phyloP scores from a whole-genome alignment of 306 rosid genomes.

The Trichosanthes cucumerina region DNA sequence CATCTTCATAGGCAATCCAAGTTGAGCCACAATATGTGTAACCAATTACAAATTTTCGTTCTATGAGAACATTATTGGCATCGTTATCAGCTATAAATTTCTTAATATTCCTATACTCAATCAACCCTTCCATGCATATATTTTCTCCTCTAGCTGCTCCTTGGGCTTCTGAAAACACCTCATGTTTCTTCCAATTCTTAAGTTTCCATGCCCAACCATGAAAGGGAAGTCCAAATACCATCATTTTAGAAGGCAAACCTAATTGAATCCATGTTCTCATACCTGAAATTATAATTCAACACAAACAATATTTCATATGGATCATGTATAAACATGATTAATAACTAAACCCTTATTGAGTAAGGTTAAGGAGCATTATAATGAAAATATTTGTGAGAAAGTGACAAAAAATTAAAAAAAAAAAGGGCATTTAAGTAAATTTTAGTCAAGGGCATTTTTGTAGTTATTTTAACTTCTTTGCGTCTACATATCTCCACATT shows the following conservation, averaged over 20 bases:
- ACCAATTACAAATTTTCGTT: neutral
- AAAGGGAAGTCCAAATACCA: neutral
- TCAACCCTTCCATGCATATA: neutral
- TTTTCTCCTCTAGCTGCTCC: neutral
- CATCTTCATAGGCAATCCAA: neutral
- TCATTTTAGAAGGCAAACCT: neutral
- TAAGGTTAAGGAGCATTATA: too few relatives aligned
- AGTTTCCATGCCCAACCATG: slow-evolving; percentile 4
- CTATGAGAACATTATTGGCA: neutral
- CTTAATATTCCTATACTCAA: neutral
- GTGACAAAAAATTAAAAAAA: too few relatives aligned
- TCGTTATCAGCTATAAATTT: neutral
- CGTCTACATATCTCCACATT: too few relatives aligned
- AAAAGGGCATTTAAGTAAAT: too few relatives aligned
- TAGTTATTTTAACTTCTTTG: too few relatives aligned
- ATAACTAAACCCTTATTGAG: too few relatives aligned
- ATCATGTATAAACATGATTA: too few relatives aligned
- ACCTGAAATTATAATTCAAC: neutral
- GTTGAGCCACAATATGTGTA: neutral
- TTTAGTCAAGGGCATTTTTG: too few relatives aligned
- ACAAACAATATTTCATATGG: neutral
- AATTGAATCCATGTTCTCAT: neutral
- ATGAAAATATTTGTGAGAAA: too few relatives aligned
- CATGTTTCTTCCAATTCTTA: neutral
- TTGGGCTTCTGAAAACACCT: neutral